Base-by-base conservation (phyloP, 495 filamentous ascomycete species). In the Penicillium pulvis region DNA sequence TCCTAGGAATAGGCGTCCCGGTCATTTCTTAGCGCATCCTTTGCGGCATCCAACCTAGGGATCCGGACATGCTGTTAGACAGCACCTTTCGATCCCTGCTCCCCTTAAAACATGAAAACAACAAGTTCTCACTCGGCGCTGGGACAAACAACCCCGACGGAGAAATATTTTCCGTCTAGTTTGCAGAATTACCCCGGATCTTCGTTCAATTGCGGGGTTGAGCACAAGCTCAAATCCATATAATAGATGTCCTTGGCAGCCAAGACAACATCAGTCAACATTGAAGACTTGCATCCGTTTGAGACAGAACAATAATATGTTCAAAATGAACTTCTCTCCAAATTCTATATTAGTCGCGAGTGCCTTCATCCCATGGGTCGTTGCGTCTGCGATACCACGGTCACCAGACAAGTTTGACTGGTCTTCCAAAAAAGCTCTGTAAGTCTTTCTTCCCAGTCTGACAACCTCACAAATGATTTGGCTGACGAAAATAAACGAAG, bases 351-450 rank as follows among this genome's bases (percentile, higher is more conserved):
- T 62, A n/a, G 31, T 46, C 6, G 28, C 54, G 2, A 28, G 55
- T 35, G 31, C 60, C 12, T 48, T 56, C 14, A 36, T 52, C n/a
- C 28, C 39, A 1, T 47, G 56, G 14, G 45, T 31, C 17, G 17
- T 3, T 4, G 65, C 62, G 28, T 33, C 42, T 12, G 59, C 55
- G 44, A 44, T 49, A 31, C 46, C 51, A 26, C 53, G 30, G 48
- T 24, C 62, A 30, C 23, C 45, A 28, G 46, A 59, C 3, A 60
- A 59, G n/a, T 71, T 75, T 47, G 53, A 73, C 36, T 73, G 70
- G 72, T 64, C 68, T 16, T 62, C 70, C 16, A 71, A 68, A 17
- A 69, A 62, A 44, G 55, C 65, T 36, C 33, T 73, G 72, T 75
- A 17, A 51, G 72, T 20, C 1, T 36, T 12, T 4, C 9, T 36